A percentile compares a stretch with the other conserved stretches of the same genome.
phyloP scores from a whole-genome alignment of 2,329 filamentous ascomycete genomes.

The Colletotrichum sp. region DNA sequence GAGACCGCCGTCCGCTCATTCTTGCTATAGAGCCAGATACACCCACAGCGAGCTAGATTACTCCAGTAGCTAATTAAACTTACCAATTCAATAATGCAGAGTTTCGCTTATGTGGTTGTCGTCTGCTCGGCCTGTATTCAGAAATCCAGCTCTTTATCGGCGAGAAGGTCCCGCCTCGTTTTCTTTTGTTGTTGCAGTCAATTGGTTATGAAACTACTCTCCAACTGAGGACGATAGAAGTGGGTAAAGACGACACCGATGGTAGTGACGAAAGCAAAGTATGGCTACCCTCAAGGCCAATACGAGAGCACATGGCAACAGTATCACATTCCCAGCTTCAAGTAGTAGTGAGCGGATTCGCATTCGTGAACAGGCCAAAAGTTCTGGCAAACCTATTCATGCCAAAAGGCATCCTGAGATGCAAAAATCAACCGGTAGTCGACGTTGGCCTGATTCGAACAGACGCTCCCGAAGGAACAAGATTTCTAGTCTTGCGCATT shows the following conservation, averaged over 20 bases:
- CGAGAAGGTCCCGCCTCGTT: not conserved
- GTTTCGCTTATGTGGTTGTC: not conserved
- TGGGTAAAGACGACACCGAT: too few species aligned
- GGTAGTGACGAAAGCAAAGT: too few species aligned
- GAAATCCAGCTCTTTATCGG: not conserved
- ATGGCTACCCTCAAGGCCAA: too few species aligned
- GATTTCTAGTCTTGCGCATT: slow-evolving; percentile 22
- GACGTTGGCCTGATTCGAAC: slow-evolving; percentile 22
- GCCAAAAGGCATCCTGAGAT: not conserved
- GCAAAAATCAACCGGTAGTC: not conserved
- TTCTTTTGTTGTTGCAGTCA: not conserved
- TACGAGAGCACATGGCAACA: too few species aligned
- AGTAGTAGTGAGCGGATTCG: too few species aligned
- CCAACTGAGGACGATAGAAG: not conserved
- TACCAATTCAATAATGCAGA: not conserved
- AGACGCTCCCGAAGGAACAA: slow-evolving; percentile 21
- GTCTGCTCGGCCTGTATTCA: not conserved
- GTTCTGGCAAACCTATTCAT: not conserved
- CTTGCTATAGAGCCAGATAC: slow-evolving; percentile 15
- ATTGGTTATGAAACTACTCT: not conserved
- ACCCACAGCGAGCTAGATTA: slow-evolving; percentile 10
- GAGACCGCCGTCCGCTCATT: slow-evolving; percentile 8
- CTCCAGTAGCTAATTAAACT: slow-evolving; percentile 14
- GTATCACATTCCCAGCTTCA: too few species aligned
- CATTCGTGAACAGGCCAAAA: not conserved